Evolutionary conservation across 306 rosid species (phyloP).

Genomic region (Castanea mollissima): DNA sequence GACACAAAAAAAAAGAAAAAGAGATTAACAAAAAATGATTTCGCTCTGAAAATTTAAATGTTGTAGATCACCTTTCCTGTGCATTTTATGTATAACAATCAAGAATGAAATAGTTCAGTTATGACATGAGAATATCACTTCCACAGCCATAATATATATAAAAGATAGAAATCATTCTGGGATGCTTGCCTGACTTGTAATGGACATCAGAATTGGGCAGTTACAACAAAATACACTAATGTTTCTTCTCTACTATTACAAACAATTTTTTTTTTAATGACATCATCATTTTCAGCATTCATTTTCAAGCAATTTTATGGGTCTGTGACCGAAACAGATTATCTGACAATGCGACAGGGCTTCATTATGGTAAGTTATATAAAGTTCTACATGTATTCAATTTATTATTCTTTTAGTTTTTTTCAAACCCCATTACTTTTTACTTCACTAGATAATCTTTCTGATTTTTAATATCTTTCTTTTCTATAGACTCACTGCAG

Average conservation of each 20-base stretch:
- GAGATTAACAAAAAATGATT: too few relatives aligned
- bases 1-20: too few relatives aligned
- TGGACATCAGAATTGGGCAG: neutral
- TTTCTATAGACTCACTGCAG: slow-evolving; percentile 29
- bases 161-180: neutral
- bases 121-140: neutral
- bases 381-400: neutral
- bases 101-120: neutral
- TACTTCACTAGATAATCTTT: neutral
- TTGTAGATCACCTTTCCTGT: neutral
- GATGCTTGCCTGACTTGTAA: neutral
- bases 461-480: neutral
- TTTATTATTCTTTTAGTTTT: too few relatives aligned
- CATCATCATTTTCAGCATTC: slow-evolving; percentile 17
- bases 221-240: neutral
- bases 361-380: slow-evolving; percentile 25
- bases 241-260: neutral
- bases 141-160: too few relatives aligned
- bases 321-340: slow-evolving; percentile 36
- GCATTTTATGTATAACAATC: neutral
- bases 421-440: neutral
- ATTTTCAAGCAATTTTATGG: slow-evolving; percentile 36
- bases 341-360: slow-evolving; percentile 32
- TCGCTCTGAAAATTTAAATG: neutral
- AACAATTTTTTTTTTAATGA: neutral